Evolutionary conservation across 2,329 filamentous ascomycete genomes (phyloP).

Genomic region (Colletotrichum musicola): DNA sequence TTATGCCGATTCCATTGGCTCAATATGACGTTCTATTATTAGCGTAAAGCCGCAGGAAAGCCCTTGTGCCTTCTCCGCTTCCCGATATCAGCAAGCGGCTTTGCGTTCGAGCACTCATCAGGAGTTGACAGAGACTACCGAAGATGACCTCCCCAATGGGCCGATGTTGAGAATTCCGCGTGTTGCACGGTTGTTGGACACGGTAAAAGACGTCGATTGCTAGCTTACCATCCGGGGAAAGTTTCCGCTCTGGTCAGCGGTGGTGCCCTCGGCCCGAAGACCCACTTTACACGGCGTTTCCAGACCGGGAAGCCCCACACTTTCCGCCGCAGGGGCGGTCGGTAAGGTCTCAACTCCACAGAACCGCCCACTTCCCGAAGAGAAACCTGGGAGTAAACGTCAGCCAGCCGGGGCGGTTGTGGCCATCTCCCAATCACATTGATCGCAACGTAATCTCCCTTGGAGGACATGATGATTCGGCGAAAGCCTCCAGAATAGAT

Average conservation of each 20-base stretch:
- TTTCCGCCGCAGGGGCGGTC: not conserved
- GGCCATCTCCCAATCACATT: not conserved
- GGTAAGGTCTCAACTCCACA: constrained; percentile 17
- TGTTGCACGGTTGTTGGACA: too few relatives aligned
- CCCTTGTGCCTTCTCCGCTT: too few relatives aligned
- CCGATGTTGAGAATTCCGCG: too few relatives aligned
- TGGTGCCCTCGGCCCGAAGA: not conserved
- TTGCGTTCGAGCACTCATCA: too few relatives aligned
- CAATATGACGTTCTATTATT: too few relatives aligned
- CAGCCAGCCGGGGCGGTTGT: not conserved
- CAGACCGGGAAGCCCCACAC: not conserved
- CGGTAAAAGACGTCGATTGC: not conserved
- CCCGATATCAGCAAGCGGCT: too few relatives aligned
- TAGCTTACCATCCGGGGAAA: not conserved
- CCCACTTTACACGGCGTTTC: not conserved
- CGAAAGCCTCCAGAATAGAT: not conserved
- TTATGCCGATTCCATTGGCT: too few relatives aligned
- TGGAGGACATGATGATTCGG: not conserved
- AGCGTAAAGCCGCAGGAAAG: too few relatives aligned
- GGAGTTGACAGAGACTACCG: too few relatives aligned
- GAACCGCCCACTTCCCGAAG: constrained; percentile 8
- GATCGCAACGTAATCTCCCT: not conserved
- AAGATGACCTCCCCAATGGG: too few relatives aligned
- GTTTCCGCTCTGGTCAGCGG: not conserved
- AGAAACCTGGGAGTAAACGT: not conserved